These are phyloP conservation scores for Manihot esculenta DNA, from an alignment of 441 rosid genomes.

Conservation along the genomic window DNA sequence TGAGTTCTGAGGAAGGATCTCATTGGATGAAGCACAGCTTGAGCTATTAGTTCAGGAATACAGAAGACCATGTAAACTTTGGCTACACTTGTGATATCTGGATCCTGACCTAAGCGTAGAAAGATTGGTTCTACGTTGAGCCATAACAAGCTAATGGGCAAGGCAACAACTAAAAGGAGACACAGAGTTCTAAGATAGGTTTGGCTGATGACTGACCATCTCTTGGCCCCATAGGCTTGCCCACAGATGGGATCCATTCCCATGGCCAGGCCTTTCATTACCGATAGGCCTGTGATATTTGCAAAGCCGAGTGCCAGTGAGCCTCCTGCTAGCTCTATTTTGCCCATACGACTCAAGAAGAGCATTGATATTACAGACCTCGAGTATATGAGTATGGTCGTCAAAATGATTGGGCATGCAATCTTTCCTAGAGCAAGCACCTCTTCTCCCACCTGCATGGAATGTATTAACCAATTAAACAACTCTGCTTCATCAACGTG, in stretches of 20 bases:
- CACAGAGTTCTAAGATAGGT: slow-evolving; percentile 57
- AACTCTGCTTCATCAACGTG: too few relatives aligned
- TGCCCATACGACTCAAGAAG: slow-evolving; percentile 71
- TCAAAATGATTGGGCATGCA: slow-evolving; percentile 69
- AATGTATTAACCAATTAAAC: not conserved
- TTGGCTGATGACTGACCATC: slow-evolving; percentile 70
- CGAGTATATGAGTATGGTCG: slow-evolving; percentile 69
- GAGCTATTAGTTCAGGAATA: slow-evolving; percentile 83
- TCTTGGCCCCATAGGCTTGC: slow-evolving; percentile 81
- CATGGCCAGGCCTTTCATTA: slow-evolving; percentile 70
- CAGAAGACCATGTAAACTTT: slow-evolving; percentile 60
- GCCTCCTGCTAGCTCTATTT: slow-evolving; percentile 77
- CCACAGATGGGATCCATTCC: slow-evolving; percentile 94
- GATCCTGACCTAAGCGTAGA: slow-evolving; percentile 64
- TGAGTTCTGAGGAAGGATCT: slow-evolving; percentile 75
- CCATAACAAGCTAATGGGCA: slow-evolving; percentile 67
- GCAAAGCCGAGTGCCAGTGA: slow-evolving; percentile 77
- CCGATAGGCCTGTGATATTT: slow-evolving; percentile 80
- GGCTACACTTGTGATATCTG: slow-evolving; percentile 65
- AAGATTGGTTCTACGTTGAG: slow-evolving; percentile 67
- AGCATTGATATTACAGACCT: slow-evolving; percentile 80
- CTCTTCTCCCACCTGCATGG: slow-evolving; percentile 72
- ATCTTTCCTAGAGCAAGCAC: slow-evolving; percentile 58
- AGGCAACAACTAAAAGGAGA: slow-evolving; percentile 50
- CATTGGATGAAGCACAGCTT: slow-evolving; percentile 69